Conservation (phyloP, 1,284 basidiomycete species). For the Prillingera fragicola region DNA sequence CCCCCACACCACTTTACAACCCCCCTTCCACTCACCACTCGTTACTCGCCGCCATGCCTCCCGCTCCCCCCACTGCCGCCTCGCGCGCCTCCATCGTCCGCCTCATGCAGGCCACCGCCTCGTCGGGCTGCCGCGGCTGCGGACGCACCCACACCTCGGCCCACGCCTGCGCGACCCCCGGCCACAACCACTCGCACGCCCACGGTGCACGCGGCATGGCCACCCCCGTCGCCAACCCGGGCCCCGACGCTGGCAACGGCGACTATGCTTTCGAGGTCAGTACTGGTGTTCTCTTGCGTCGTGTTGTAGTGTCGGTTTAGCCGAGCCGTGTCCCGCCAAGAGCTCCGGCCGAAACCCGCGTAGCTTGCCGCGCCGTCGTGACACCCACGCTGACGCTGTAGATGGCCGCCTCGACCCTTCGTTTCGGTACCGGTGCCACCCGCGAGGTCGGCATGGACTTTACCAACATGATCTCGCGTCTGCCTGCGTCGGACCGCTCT, state of each 20-base stretch:
- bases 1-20: too few species aligned
- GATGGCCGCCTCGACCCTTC: constrained; percentile 84
- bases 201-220: constrained; percentile 53
- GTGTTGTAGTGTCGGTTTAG: not conserved
- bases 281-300: constrained; percentile 2
- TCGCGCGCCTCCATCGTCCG: constrained; percentile 36
- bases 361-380: not conserved
- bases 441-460: constrained; percentile 66
- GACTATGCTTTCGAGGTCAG: constrained; percentile 93
- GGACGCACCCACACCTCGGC: constrained; percentile 32
- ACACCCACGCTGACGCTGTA: constrained; percentile 38
- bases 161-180: constrained; percentile 9
- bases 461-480: constrained; percentile 31
- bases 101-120: constrained; percentile 36
- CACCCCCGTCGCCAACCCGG: constrained; percentile 67
- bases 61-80: constrained; percentile 21
- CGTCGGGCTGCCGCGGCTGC: constrained; percentile 42
- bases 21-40: constrained; percentile 1
- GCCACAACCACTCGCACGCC: constrained; percentile 14
- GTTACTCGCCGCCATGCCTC: constrained; percentile 25
- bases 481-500: constrained; percentile 26
- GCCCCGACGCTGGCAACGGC: constrained; percentile 54
- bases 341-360: not conserved
- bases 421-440: constrained; percentile 84
- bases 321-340: not conserved